Evolutionary conservation across 208 protist species (phyloP).

Genomic region (Trypanosomatidae sp.): DNA sequence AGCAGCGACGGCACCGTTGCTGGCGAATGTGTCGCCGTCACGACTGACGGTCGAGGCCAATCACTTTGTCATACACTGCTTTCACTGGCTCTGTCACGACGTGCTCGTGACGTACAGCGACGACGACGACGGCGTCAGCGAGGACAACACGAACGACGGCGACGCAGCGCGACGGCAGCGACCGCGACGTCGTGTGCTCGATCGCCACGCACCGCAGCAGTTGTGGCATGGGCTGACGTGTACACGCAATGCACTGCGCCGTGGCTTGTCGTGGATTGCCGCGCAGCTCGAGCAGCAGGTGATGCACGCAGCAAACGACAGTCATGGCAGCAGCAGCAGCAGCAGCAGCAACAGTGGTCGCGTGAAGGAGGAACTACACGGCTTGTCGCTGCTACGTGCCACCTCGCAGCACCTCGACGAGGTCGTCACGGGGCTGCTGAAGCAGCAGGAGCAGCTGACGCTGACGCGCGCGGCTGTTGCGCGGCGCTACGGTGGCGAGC

Average conservation of each 20-base stretch:
- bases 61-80: constrained; percentile 38
- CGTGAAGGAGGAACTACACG: not conserved
- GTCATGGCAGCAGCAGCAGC: not conserved
- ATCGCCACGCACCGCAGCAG: constrained; percentile 27
- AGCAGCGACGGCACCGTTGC: not conserved
- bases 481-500: constrained; percentile 24
- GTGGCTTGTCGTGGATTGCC: constrained; percentile 21
- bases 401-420: constrained; percentile 12
- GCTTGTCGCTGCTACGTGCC: not conserved
- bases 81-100: constrained; percentile 37
- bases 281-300: constrained; percentile 3
- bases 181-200: constrained; percentile 22
- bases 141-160: not conserved
- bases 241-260: constrained; percentile 39
- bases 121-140: constrained; percentile 1
- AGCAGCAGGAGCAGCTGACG: constrained; percentile 32
- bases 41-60: constrained; percentile 46
- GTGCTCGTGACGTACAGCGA: constrained; percentile 18
- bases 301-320: not conserved
- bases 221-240: constrained; percentile 34
- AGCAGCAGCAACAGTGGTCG: not conserved
- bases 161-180: not conserved
- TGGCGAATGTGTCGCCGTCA: constrained; percentile 7
- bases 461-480: constrained; percentile 11
- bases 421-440: constrained; percentile 16